A percentile compares a stretch with the other conserved stretches of the same genome.
Evolutionary conservation across 306 rosid genomes (phyloP).

Genomic region (Rosa chinensis): DNA sequence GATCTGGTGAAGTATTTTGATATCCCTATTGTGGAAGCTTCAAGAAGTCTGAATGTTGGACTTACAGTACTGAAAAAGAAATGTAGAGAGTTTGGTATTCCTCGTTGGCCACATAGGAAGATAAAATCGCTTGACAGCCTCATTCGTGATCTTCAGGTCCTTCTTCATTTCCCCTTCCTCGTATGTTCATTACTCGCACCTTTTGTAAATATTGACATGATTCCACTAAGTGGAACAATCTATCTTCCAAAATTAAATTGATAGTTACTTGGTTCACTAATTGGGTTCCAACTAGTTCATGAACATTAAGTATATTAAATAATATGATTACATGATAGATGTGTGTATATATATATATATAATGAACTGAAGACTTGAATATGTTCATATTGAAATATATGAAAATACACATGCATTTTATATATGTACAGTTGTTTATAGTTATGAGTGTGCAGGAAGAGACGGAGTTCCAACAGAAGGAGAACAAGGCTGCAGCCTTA

Average conservation of each 20-base stretch:
- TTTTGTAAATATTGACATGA: neutral
- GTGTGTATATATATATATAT: no score
- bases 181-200: neutral
- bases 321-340: neutral
- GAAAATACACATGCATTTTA: neutral
- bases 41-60: slow-evolving; percentile 74
- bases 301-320: neutral
- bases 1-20: slow-evolving; percentile 83
- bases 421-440: slow-evolving; percentile 19
- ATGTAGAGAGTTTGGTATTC: slow-evolving; percentile 91
- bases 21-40: slow-evolving; percentile 81
- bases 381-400: neutral
- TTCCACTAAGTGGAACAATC: neutral
- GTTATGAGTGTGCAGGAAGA: slow-evolving; percentile 52
- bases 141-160: slow-evolving; percentile 86
- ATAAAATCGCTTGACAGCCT: slow-evolving; percentile 86
- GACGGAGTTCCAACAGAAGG: slow-evolving; percentile 52
- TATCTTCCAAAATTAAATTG: neutral
- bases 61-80: slow-evolving; percentile 84
- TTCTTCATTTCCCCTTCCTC: slow-evolving; percentile 25
- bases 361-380: neutral
- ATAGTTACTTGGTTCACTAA: neutral
- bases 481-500: slow-evolving; percentile 57
- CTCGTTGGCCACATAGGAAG: slow-evolving; percentile 97
- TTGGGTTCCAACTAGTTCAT: slow-evolving; percentile 1